Evolutionary conservation across 805 yeast genomes (phyloP), one percentile per base, ranked within the genome.

Genomic region (Schwanniomyces sp.): DNA sequence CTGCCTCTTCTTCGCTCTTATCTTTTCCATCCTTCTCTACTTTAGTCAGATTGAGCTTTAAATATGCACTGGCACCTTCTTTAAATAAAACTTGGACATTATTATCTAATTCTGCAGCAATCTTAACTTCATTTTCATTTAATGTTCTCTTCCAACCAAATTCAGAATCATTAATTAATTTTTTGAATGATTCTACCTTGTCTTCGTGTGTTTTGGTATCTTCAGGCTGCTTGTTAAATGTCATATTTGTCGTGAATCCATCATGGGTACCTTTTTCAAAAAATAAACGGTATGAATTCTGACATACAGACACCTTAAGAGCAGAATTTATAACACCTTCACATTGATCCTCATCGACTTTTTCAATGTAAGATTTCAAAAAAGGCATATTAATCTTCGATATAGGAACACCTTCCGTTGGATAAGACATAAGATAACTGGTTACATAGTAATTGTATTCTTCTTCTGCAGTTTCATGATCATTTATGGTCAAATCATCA

Each of bases 361-460:
- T 76, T 40, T 82, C 81, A 40, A 84, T 68, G 45, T 74, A 77
- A 4, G 79, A 63, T 55, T 82, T 85, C 54, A 88, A 71, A 66
- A 92, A 87, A 24, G 98, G 98, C 66, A 89, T 75, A 52, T 80
- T 79, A 46, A 94, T 79, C 54, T 82, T 83, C 38, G 86, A 83
- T 16, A 88, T 81, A 14, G 90, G 84, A 14, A 94, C 86, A 27
- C 98, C 98, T 66, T 94, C 99, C 2, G 99, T 94, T 34, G 99
- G 98, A 59, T 90, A 96, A 3, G 96, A 86, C 88, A 94, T 86
- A 38, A 91, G 81, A 65, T 87, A 94, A 38, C 96, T 88, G 0
- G 98, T 92, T 43, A 94, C 79, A 62, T 94, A 94, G 70, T 94
- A 92, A 63, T 90, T 91, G 87, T 96, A 94, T 58, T 81, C 81